phyloP scores from a whole-genome alignment of 2,329 filamentous ascomycete genomes.

The Didymella lethalis region DNA sequence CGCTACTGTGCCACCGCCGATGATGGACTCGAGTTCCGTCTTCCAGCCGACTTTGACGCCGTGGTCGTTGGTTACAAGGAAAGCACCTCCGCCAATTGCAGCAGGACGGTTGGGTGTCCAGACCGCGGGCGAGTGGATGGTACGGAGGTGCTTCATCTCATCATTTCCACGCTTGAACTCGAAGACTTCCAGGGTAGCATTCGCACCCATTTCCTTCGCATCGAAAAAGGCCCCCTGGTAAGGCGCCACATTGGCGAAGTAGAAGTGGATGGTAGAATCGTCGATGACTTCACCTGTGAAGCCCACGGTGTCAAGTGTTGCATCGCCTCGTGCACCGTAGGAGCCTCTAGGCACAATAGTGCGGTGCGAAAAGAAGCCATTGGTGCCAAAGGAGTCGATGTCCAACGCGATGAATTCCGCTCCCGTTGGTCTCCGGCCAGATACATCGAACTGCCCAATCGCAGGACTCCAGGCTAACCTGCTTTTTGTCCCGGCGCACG shows the following conservation, averaged over 20 bases:
- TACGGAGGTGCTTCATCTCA: constrained; percentile 36
- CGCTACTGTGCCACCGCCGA: constrained; percentile 41
- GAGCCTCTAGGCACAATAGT: constrained; percentile 35
- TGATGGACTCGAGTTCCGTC: constrained; percentile 34
- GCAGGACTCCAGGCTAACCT: constrained; percentile 39
- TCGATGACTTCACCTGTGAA: constrained; percentile 40
- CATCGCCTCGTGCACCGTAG: constrained; percentile 33
- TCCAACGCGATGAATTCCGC: constrained; percentile 40
- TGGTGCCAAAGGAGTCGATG: constrained; percentile 36
- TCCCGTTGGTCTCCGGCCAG: constrained; percentile 33
- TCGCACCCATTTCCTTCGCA: constrained; percentile 33
- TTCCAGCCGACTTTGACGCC: constrained; percentile 35
- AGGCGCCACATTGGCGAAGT: constrained; percentile 39
- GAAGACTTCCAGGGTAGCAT: constrained; percentile 41
- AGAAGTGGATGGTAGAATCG: constrained; percentile 38
- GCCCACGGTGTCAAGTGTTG: constrained; percentile 34
- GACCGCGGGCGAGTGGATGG: constrained; percentile 30
- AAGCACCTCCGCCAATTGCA: constrained; percentile 29
- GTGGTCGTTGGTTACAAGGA: constrained; percentile 41
- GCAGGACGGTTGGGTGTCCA: constrained; percentile 37
- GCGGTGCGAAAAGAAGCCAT: constrained; percentile 38
- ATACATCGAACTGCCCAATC: constrained; percentile 29
- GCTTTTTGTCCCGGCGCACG: constrained; percentile 35
- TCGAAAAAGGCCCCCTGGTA: constrained; percentile 35
- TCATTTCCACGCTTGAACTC: constrained; percentile 32